Evolutionary conservation across 345 rosid genomes (phyloP).

Genomic region (Salix exigua): DNA sequence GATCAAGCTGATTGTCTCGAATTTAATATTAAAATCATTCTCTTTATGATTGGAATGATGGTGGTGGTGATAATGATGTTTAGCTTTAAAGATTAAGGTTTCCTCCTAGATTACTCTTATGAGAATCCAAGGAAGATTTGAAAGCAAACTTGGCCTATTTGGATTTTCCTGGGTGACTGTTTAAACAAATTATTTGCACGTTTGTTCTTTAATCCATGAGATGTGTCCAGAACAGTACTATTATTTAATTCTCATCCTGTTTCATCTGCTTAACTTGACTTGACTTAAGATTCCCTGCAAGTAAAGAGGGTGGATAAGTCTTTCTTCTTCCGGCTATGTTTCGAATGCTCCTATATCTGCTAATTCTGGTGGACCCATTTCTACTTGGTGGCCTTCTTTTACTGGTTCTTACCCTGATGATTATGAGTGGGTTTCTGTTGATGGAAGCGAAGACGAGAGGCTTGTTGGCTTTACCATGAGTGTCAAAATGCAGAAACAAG

Average conservation of each 20-base stretch:
- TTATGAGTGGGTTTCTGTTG: no score
- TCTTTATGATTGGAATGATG: constrained; percentile 2
- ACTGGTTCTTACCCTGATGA: no score
- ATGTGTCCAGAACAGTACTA: neutral
- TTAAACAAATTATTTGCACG: neutral
- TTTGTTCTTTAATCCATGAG: neutral
- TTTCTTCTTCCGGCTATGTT: no score
- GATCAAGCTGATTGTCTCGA: neutral
- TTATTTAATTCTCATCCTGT: neutral
- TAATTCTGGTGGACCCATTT: no score
- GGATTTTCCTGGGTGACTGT: neutral
- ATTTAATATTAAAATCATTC: constrained; percentile 6
- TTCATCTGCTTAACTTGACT: neutral
- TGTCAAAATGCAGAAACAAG: neutral
- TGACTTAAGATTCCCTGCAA: neutral
- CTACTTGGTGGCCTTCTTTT: no score
- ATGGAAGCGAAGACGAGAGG: no score
- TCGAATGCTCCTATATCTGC: no score
- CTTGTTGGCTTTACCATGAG: no score
- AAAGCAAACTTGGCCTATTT: neutral
- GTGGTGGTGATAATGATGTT: neutral
- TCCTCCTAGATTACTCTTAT: neutral
- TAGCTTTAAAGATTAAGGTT: neutral
- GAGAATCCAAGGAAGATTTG: neutral
- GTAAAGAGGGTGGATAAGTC: neutral